phyloP scores from a whole-genome alignment of 805 yeast genomes.

The Saccharomyces cerevisiae region DNA sequence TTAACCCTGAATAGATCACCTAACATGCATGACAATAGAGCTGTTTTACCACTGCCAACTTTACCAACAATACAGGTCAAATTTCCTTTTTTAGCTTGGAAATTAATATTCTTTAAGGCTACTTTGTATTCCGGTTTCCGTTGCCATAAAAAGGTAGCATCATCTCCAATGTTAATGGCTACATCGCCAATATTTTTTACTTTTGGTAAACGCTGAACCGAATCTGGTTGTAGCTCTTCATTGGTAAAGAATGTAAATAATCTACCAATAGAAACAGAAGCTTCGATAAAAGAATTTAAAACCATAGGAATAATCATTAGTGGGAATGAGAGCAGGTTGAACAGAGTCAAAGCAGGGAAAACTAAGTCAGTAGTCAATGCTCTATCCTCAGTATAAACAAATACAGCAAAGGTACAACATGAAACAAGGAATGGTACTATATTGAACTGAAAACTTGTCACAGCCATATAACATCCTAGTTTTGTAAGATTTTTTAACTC shows the following conservation, averaged over 20 bases:
- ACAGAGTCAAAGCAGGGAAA: conserved; percentile 81
- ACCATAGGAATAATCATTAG: conserved; percentile 88
- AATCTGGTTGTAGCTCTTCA: conserved; percentile 76
- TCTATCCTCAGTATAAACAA: conserved; percentile 46
- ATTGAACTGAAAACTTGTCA: conserved; percentile 68
- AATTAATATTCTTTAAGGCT: conserved; percentile 55
- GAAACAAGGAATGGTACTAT: conserved; percentile 86
- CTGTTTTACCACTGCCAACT: conserved; percentile 87
- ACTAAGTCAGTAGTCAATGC: conserved; percentile 86
- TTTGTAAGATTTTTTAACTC: conserved; percentile 69
- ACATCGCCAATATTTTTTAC: conserved; percentile 55
- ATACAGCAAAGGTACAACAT: conserved; percentile 80
- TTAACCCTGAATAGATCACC: conserved; percentile 75
- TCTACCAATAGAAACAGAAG: conserved; percentile 75
- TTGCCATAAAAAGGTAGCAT: conserved; percentile 74
- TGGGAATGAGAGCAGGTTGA: conserved; percentile 86
- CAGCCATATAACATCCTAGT: conserved; percentile 66
- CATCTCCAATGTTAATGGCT: conserved; percentile 46
- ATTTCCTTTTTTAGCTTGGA: conserved; percentile 63
- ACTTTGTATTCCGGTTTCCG: conserved; percentile 61
- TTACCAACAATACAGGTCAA: conserved; percentile 79
- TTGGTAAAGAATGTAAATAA: conserved; percentile 62
- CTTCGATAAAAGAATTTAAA: conserved; percentile 76
- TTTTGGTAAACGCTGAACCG: conserved; percentile 39
- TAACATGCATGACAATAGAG: conserved; percentile 65